Conservation (phyloP, 495 filamentous ascomycete genomes). For the Hypoxylon crocopeplum region DNA sequence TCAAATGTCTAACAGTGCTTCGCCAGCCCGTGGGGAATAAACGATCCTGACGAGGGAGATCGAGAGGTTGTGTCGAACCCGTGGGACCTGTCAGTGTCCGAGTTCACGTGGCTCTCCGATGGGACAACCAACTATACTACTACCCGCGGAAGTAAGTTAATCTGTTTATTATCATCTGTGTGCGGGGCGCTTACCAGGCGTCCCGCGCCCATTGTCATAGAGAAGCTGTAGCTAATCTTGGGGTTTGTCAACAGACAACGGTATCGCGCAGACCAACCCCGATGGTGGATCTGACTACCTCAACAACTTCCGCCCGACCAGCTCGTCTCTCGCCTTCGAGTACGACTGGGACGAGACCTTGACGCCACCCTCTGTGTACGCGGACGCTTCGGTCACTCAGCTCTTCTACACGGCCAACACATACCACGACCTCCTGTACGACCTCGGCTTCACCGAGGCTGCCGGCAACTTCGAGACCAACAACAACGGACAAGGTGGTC, state of each 20-base stretch:
- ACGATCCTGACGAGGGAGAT: conserved; percentile 53
- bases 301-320: conserved; percentile 49
- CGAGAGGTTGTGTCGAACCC: conserved; percentile 48
- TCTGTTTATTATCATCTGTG: neutral
- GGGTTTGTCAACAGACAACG: conserved; percentile 47
- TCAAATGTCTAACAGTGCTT: conserved; percentile 29
- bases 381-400: conserved; percentile 55
- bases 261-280: conserved; percentile 54
- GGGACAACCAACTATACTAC: conserved; percentile 48
- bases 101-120: conserved; percentile 53
- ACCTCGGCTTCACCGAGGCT: conserved; percentile 59
- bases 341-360: conserved; percentile 47
- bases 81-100: conserved; percentile 43
- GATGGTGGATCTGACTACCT: conserved; percentile 45
- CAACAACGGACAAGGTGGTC: conserved; percentile 56
- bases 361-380: conserved; percentile 45
- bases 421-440: conserved; percentile 62
- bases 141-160: conserved; percentile 51
- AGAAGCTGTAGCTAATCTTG: conserved; percentile 5
- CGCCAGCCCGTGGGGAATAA: conserved; percentile 50
- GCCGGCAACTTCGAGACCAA: conserved; percentile 63
- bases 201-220: neutral
- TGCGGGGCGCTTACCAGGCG: neutral
- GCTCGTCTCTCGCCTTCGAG: conserved; percentile 45
- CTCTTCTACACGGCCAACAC: conserved; percentile 62